Percentiles rank a stretch among this genome's conserved stretches.
These are phyloP conservation scores for Pseudogymnoascus sp. DNA, from an alignment of 2,329 filamentous ascomycete species.

Conservation along the genomic window DNA sequence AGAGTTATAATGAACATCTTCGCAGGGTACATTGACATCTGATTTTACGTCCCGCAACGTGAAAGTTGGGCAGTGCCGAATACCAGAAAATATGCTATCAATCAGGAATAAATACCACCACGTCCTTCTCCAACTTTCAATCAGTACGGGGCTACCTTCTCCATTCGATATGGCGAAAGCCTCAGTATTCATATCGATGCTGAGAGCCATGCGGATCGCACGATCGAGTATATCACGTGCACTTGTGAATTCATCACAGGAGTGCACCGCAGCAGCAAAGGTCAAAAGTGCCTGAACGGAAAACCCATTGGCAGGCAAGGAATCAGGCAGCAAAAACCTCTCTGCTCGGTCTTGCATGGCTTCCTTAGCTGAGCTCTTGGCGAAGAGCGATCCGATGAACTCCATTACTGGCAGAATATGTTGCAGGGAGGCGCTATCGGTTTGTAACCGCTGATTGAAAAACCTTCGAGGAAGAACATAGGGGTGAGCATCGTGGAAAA, in stretches of 20 bases:
- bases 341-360: not conserved
- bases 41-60: constrained; percentile 24
- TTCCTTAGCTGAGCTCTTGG: not conserved
- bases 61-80: constrained; percentile 19
- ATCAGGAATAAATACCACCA: constrained; percentile 33
- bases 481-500: constrained; percentile 30
- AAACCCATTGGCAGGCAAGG: constrained; percentile 6
- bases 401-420: constrained; percentile 27
- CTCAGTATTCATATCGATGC: constrained; percentile 9
- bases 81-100: constrained; percentile 19
- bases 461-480: constrained; percentile 28
- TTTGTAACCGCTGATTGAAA: constrained; percentile 26
- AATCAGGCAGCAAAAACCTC: not conserved
- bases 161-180: constrained; percentile 14
- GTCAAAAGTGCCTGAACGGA: constrained; percentile 9
- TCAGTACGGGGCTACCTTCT: constrained; percentile 29
- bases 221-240: constrained; percentile 9
- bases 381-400: constrained; percentile 34
- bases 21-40: constrained; percentile 32
- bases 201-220: constrained; percentile 7
- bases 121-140: constrained; percentile 34
- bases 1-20: constrained; percentile 34
- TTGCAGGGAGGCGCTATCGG: constrained; percentile 27
- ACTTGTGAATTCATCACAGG: constrained; percentile 5
- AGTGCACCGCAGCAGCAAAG: constrained; percentile 8